These are phyloP conservation scores for Aureococcus anophagefferens DNA, from an alignment of 108 stramenopile species.

Conservation along the genomic window DNA sequence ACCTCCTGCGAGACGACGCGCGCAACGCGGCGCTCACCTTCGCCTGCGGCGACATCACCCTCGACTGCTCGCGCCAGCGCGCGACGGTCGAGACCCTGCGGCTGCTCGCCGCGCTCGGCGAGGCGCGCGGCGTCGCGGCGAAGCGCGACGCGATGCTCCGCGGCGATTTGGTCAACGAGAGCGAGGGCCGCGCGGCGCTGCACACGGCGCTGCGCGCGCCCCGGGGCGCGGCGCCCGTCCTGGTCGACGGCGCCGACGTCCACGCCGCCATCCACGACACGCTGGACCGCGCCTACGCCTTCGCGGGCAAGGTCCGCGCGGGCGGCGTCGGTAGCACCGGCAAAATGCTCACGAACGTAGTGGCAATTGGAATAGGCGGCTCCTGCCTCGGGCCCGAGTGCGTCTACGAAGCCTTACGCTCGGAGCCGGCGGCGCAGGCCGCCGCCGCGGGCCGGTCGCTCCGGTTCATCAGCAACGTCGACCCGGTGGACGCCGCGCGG, in stretches of 20 bases:
- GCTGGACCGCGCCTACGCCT: slow-evolving; percentile 71
- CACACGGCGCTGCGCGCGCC: slow-evolving; percentile 90
- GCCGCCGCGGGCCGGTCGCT: slow-evolving; percentile 24
- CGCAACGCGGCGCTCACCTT: slow-evolving; percentile 5
- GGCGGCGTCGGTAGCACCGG: slow-evolving; percentile 61
- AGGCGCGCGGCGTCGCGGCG: slow-evolving; percentile 53
- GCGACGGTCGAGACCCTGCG: slow-evolving; percentile 88
- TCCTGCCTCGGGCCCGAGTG: slow-evolving; percentile 44
- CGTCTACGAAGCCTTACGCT: too few species aligned
- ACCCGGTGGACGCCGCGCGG: slow-evolving; percentile 94
- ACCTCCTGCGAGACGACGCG: slow-evolving; percentile 22
- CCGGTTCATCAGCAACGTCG: slow-evolving; percentile 92
- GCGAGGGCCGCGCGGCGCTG: slow-evolving; percentile 86
- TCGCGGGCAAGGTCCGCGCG: slow-evolving; percentile 73
- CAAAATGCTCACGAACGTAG: slow-evolving; percentile 79
- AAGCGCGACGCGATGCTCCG: slow-evolving; percentile 76
- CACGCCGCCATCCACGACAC: too few species aligned
- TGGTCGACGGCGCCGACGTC: neutral
- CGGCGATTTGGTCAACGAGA: slow-evolving; percentile 92
- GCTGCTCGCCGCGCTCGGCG: slow-evolving; percentile 76
- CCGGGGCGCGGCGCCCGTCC: slow-evolving; percentile 12
- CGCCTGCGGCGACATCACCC: slow-evolving; percentile 53
- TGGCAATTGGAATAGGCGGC: slow-evolving; percentile 98
- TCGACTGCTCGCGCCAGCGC: slow-evolving; percentile 92
- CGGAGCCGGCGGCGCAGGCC: neutral